phyloP scores from a whole-genome alignment of 768 basidiomycete genomes.

The Leucocoprinus leucothites region DNA sequence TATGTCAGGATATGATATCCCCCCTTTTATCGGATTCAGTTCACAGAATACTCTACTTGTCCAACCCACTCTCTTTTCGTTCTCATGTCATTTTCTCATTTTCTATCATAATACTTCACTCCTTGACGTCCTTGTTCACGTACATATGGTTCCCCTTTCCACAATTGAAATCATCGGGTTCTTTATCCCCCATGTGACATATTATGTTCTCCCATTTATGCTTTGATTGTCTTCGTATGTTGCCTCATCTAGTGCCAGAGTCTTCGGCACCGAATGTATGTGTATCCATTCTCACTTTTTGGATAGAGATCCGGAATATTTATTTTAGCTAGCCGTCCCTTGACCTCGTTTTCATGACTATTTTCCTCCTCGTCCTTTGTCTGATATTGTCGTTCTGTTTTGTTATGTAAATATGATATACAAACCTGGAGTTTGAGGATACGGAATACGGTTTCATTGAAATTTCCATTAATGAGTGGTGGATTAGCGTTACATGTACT shows the following conservation, averaged over 20 bases:
- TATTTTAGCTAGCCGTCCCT: background rate
- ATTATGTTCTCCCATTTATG: background rate
- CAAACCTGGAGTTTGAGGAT: slow-evolving; percentile 5
- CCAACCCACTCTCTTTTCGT: background rate
- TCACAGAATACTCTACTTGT: background rate
- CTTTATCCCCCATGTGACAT: background rate
- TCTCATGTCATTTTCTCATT: background rate
- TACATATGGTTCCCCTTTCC: background rate
- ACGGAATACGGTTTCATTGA: background rate
- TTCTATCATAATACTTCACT: background rate
- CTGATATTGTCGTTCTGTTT: background rate
- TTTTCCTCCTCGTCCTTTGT: background rate
- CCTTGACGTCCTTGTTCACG: background rate
- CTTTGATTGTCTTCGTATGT: background rate
- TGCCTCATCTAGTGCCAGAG: background rate
- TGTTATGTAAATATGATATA: background rate
- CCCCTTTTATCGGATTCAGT: background rate
- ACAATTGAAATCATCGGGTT: background rate
- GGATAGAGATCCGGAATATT: background rate
- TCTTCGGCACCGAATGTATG: background rate
- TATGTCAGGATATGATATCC: background rate
- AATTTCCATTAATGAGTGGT: background rate
- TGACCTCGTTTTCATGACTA: background rate
- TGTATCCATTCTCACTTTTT: background rate
- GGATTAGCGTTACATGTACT: too few relatives aligned